Evolutionary conservation across 2,329 filamentous ascomycete genomes (phyloP).

Genomic region (Cladosporium sp.): DNA sequence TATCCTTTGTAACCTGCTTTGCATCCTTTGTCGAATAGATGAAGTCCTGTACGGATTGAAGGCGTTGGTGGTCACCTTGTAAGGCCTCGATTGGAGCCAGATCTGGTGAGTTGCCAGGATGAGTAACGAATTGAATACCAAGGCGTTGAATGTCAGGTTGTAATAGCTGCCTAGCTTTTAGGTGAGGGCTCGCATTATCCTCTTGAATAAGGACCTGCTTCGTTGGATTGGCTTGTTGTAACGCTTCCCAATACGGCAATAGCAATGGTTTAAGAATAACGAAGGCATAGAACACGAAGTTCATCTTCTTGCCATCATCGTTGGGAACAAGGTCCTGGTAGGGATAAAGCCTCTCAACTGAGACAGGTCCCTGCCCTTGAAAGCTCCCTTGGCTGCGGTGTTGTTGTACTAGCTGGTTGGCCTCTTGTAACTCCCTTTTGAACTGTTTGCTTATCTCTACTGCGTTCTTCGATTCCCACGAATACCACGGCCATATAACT

Average conservation of each 20-base stretch:
- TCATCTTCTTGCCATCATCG: not conserved
- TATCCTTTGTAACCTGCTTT: no score
- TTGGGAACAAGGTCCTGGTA: not conserved
- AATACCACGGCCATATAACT: not conserved
- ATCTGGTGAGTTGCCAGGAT: not conserved
- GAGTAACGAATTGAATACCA: not conserved
- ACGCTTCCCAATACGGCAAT: not conserved
- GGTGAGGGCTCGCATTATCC: not conserved
- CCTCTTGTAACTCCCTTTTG: no score
- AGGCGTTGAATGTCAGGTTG: not conserved
- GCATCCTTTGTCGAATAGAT: no score
- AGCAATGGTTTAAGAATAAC: not conserved
- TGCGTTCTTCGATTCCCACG: not conserved
- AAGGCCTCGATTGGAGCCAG: not conserved
- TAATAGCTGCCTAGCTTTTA: not conserved
- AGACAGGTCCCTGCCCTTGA: no score
- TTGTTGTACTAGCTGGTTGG: no score
- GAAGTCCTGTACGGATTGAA: no score
- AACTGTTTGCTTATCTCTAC: no score
- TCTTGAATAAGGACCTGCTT: not conserved
- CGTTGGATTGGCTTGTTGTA: not conserved
- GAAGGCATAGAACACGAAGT: not conserved
- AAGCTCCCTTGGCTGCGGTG: no score
- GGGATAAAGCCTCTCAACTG: no score
- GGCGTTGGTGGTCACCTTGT: not conserved